A percentile compares a stretch with the other conserved stretches of the same genome.
Conservation (phyloP, 148 eudicot species). For the Talinum fruticosum region DNA sequence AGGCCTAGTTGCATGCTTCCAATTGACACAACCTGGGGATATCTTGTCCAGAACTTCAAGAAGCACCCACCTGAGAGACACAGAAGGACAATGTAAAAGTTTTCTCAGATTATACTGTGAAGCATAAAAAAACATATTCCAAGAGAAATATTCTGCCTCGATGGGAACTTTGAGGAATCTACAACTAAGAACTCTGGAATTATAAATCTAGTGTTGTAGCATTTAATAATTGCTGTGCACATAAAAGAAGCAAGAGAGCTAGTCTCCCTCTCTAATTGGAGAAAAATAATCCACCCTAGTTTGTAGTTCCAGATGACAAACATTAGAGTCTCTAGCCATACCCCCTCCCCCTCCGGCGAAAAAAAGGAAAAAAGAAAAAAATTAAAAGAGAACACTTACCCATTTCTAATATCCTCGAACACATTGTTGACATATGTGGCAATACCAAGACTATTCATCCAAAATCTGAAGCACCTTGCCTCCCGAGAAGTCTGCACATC, state of each 20-base stretch:
- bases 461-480: constrained; percentile 92
- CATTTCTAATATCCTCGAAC: constrained; percentile 96
- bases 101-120: not conserved
- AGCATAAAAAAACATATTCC: not conserved
- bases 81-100: not conserved
- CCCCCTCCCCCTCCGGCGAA: not conserved
- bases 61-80: constrained; percentile 73
- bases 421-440: constrained; percentile 72
- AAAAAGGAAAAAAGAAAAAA: not conserved
- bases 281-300: not conserved
- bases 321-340: too few species aligned
- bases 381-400: constrained; percentile 39
- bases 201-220: not conserved
- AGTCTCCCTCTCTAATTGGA: not conserved
- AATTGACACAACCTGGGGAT: constrained; percentile 84
- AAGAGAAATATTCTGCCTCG: not conserved
- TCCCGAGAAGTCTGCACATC: constrained; percentile 92
- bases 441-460: constrained; percentile 96
- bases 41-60: constrained; percentile 87
- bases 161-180: not conserved
- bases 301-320: not conserved
- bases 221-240: not conserved
- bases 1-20: constrained; percentile 91
- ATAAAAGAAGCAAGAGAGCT: not conserved
- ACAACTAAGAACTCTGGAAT: not conserved